These are phyloP conservation scores for Tolypocladium tropicale DNA, from an alignment of 2,329 filamentous ascomycete species.

Conservation along the genomic window DNA sequence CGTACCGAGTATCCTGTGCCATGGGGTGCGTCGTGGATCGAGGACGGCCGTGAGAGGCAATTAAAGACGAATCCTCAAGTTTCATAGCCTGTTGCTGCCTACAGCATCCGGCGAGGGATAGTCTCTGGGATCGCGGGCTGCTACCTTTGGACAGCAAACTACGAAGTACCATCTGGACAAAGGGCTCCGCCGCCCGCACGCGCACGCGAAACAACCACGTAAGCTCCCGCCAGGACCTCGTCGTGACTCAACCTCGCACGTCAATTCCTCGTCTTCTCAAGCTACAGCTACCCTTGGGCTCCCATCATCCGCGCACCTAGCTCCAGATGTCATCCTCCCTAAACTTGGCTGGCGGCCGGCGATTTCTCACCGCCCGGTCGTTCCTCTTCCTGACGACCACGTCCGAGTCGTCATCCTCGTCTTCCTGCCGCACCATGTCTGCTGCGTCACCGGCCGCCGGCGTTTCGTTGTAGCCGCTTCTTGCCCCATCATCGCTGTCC, in stretches of 20 bases:
- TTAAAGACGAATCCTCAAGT: background rate
- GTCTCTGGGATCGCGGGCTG: no score
- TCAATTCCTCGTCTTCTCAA: no score
- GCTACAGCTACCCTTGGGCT: background rate
- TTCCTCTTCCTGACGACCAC: constrained; percentile 16
- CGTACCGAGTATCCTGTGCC: no score
- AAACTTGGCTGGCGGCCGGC: constrained; percentile 25
- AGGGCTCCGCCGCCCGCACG: background rate
- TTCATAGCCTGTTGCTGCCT: no score
- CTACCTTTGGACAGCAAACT: no score
- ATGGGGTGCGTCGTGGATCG: no score
- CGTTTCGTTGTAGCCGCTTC: background rate
- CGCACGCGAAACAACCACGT: background rate
- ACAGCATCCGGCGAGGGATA: no score
- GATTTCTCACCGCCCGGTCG: constrained; percentile 17
- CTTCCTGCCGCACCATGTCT: constrained; percentile 3
- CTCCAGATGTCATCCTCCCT: constrained; percentile 20
- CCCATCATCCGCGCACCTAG: background rate
- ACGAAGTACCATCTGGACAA: no score
- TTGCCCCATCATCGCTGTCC: constrained; percentile 15
- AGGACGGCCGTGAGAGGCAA: no score
- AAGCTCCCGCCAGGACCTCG: background rate
- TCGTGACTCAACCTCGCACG: background rate
- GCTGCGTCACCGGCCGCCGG: background rate
- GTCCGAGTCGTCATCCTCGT: constrained; percentile 20